Percentiles rank a stretch among this genome's conserved stretches.
Conservation (phyloP, 1,139 yeast species). For the Yamadazyma pseudoaaseri region DNA sequence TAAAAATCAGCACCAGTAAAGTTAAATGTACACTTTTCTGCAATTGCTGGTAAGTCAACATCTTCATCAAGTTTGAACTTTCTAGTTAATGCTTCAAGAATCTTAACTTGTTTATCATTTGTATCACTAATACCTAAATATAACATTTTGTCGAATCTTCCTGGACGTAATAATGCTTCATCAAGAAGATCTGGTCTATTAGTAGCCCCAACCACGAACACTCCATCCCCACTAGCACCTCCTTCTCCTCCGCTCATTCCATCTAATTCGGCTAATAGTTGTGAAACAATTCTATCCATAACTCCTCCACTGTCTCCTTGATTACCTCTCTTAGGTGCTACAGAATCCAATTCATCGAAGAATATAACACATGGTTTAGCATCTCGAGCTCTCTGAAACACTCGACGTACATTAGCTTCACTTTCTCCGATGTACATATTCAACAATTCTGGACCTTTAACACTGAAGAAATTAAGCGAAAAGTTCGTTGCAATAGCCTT, state of each 20-base stretch:
- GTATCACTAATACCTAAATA: conserved; percentile 93
- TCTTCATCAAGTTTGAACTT: conserved; percentile 66
- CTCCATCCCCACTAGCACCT: conserved; percentile 85
- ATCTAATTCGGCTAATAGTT: conserved; percentile 87
- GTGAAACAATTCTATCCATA: conserved; percentile 97
- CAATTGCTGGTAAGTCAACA: conserved; percentile 61
- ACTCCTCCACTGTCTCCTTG: conserved; percentile 99
- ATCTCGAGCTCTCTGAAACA: conserved; percentile 90
- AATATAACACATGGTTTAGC: conserved; percentile 97
- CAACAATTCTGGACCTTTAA: conserved; percentile 90
- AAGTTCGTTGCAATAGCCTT: conserved; percentile 96
- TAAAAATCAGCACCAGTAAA: conserved; percentile 98
- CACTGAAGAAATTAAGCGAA: conserved; percentile 89
- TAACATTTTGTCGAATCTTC: conserved; percentile 92
- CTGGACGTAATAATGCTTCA: conserved; percentile 92
- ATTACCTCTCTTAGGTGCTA: conserved; percentile 96
- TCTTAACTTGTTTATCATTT: conserved; percentile 81
- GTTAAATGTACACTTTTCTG: conserved; percentile 76
- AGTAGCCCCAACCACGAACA: conserved; percentile 96
- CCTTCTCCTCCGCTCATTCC: conserved; percentile 86
- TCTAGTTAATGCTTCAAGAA: conserved; percentile 83
- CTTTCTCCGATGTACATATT: conserved; percentile 99
- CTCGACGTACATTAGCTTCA: conserved; percentile 93
- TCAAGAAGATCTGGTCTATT: conserved; percentile 93
- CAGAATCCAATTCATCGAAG: conserved; percentile 95